Base-by-base conservation (phyloP, 1,284 basidiomycete genomes). In the Sanghuangporus sanghuang region DNA sequence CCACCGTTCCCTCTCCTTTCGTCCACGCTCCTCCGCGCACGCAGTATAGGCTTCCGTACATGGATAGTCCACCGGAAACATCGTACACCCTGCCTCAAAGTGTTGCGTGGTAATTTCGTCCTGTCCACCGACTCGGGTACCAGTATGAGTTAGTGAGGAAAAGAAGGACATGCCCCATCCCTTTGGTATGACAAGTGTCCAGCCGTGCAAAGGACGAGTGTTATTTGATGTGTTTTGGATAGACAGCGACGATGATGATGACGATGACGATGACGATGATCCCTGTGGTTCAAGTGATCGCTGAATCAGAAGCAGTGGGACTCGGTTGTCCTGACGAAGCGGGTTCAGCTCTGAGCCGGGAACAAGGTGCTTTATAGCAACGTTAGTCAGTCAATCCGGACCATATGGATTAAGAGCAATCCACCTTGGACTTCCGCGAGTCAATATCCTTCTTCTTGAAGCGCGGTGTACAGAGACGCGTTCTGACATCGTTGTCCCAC, bases 101-200 rank as follows among this genome's bases (percentile, higher is more conserved):
- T 83, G 78, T 69, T 94, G 91, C 2, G 85, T 86, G 67, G 82
- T 80, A 21, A 86, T 81, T 71, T 96, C 92, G 18, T 86, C 83
- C 68, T 95, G 85, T 1, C 95, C 95, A 1, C 82, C 89, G 7
- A 95, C 82, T 3, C 92, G 87, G 0, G 90, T 90, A 23, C 89
- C 88, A 0, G 93, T 93, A 73, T 87, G 86, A 7, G 83, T 80
- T 49, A 98, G 82, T 0, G 94, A 95, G 32, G 81, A 82, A 66
- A 93, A 85, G 74, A 97, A 92, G 0, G 93, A 80, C 88, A 94
- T 95, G 0, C 84, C 81, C 94, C 94, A 98, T 8, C 92, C 92
- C 1, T 85, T 79, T 1, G 95, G 95, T 38, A 96, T 74, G 32
- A 96, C 77, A 5, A 98, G 76, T 1, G 87, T 93, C 88, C 90